These are phyloP conservation scores for Trametes hirsuta DNA, from an alignment of 1,284 basidiomycete genomes.

Conservation along the genomic window DNA sequence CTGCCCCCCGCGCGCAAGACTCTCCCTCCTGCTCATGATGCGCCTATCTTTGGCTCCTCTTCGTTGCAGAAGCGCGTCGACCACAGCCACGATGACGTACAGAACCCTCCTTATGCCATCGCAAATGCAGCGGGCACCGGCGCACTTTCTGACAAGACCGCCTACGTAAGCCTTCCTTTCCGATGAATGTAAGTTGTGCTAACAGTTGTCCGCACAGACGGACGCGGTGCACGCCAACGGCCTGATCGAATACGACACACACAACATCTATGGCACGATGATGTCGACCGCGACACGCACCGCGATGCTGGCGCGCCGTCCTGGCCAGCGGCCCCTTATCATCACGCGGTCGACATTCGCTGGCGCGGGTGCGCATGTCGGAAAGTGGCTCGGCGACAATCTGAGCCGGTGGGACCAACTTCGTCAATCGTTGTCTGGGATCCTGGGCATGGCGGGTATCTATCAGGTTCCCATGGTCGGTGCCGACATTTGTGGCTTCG, in stretches of 20 bases:
- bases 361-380: slow-evolving; percentile 63
- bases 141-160: slow-evolving; percentile 54
- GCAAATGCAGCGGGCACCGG: slow-evolving; percentile 52
- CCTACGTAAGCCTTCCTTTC: slow-evolving; percentile 44
- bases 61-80: slow-evolving; percentile 37
- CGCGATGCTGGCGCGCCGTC: slow-evolving; percentile 65
- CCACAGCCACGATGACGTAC: slow-evolving; percentile 40
- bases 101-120: slow-evolving; percentile 61
- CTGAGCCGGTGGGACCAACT: slow-evolving; percentile 61
- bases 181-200: too few relatives aligned
- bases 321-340: slow-evolving; percentile 62
- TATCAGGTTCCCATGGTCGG: slow-evolving; percentile 75
- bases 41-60: slow-evolving; percentile 51
- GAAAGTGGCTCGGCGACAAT: slow-evolving; percentile 76
- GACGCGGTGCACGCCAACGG: slow-evolving; percentile 65
- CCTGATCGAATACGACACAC: slow-evolving; percentile 63
- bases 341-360: slow-evolving; percentile 77
- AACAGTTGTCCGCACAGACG: slow-evolving; percentile 37
- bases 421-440: slow-evolving; percentile 60
- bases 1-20: slow-evolving; percentile 56
- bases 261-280: slow-evolving; percentile 75
- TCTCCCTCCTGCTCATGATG: slow-evolving; percentile 52
- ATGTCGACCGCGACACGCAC: slow-evolving; percentile 67
- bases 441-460: slow-evolving; percentile 62
- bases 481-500: slow-evolving; percentile 68